These are phyloP conservation scores for Blastobotrys ciferrii DNA, from an alignment of 1,139 yeast genomes.

Conservation along the genomic window DNA sequence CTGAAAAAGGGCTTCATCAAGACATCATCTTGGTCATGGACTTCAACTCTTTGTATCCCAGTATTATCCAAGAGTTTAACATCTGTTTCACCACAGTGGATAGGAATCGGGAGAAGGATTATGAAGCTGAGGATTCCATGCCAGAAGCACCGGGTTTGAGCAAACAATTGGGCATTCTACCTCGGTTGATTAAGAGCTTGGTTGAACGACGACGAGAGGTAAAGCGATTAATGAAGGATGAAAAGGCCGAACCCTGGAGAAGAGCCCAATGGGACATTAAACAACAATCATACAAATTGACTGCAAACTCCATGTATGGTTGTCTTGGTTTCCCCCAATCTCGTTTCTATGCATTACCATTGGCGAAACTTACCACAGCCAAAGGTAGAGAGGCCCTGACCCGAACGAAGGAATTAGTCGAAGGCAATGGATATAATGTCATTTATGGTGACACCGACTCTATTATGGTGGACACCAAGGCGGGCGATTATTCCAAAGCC, in stretches of 20 bases:
- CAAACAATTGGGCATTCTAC: slow-evolving; percentile 75
- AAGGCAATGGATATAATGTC: slow-evolving; percentile 74
- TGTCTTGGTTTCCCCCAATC: slow-evolving; percentile 93
- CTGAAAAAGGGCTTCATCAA: slow-evolving; percentile 91
- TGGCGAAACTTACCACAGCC: slow-evolving; percentile 92
- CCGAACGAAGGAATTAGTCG: slow-evolving; percentile 93
- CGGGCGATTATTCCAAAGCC: slow-evolving; percentile 67
- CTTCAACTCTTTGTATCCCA: slow-evolving; percentile 95
- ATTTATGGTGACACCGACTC: slow-evolving; percentile 99
- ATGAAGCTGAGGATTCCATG: slow-evolving; percentile 62
- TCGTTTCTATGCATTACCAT: slow-evolving; percentile 91
- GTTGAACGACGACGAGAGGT: slow-evolving; percentile 94
- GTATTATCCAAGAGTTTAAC: slow-evolving; percentile 94
- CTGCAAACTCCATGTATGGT: slow-evolving; percentile 99
- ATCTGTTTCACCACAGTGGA: slow-evolving; percentile 96
- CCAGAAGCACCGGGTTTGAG: slow-evolving; percentile 69
- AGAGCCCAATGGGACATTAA: slow-evolving; percentile 71
- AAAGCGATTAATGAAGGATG: slow-evolving; percentile 77
- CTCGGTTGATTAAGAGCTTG: slow-evolving; percentile 74
- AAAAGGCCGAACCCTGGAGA: slow-evolving; percentile 52
- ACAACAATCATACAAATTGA: slow-evolving; percentile 92
- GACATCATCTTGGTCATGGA: slow-evolving; percentile 93
- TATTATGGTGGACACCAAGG: slow-evolving; percentile 95
- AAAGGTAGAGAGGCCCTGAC: slow-evolving; percentile 94
- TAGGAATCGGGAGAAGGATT: slow-evolving; percentile 50